A percentile compares a stretch with the other conserved stretches of the same genome.
Evolutionary conservation across 176 grass and related monocot genomes (phyloP).

Genomic region (Phoenix roebelenii): DNA sequence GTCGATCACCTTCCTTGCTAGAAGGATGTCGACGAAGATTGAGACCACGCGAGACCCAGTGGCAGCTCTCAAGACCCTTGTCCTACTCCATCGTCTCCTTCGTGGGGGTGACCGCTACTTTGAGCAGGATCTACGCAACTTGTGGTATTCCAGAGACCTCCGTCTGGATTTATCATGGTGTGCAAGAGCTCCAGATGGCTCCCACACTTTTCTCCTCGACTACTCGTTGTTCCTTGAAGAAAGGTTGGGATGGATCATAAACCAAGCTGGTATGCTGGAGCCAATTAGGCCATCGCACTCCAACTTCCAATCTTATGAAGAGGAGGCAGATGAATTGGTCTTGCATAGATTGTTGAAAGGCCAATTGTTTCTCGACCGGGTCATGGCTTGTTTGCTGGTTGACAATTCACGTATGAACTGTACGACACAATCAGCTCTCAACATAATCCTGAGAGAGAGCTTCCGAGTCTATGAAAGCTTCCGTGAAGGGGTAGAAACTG

Average conservation of each 20-base stretch:
- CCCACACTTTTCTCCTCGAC: conserved; percentile 46
- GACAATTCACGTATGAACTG: conserved; percentile 26
- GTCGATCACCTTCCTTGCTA: conserved; percentile 76
- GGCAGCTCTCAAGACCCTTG: conserved; percentile 44
- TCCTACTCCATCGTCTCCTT: conserved; percentile 85
- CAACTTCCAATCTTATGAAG: conserved; percentile 14
- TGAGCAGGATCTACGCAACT: conserved; percentile 63
- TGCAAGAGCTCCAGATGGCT: conserved; percentile 18
- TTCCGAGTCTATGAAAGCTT: conserved; percentile 76
- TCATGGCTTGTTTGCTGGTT: conserved; percentile 53
- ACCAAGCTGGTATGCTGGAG: conserved; percentile 72
- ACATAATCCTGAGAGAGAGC: conserved; percentile 84
- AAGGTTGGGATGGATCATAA: conserved; percentile 75
- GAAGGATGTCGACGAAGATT: conserved; percentile 56
- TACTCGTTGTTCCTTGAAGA: conserved; percentile 78
- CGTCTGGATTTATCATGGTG: conserved; percentile 28
- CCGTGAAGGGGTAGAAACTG: conserved; percentile 34
- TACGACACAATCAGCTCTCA: conserved; percentile 41
- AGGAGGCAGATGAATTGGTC: conserved; percentile 16
- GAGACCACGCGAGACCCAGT: conserved; percentile 37
- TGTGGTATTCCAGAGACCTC: conserved; percentile 58
- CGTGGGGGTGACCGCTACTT: conserved; percentile 81
- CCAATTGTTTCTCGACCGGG: conserved; percentile 70
- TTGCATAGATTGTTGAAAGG: conserved; percentile 52
- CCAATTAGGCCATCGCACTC: conserved; percentile 16